Conservation (phyloP, 768 basidiomycete genomes). For the Leucocoprinus sp. region DNA sequence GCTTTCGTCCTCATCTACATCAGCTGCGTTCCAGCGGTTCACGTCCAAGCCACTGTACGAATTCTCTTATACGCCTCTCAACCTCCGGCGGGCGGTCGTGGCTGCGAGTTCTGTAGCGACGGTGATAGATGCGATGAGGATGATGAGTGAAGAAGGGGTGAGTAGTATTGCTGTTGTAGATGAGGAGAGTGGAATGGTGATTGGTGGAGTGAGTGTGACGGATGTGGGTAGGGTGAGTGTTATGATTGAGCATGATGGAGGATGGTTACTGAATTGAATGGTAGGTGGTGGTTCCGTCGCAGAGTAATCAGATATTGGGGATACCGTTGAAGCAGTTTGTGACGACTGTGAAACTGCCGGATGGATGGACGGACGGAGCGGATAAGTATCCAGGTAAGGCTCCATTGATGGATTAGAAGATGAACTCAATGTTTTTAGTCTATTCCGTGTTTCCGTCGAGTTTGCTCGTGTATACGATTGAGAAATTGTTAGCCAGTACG, state of each 20-base stretch:
- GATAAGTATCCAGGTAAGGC: constrained; percentile 68
- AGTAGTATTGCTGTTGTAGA: constrained; percentile 76
- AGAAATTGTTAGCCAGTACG: constrained; percentile 79
- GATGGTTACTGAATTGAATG: not conserved
- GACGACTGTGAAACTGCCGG: constrained; percentile 59
- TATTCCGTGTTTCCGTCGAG: constrained; percentile 66
- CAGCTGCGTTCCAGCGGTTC: constrained; percentile 25
- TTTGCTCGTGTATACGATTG: constrained; percentile 60
- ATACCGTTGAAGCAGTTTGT: constrained; percentile 66
- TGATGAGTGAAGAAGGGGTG: constrained; percentile 82
- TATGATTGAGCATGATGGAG: not conserved
- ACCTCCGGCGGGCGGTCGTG: constrained; percentile 55
- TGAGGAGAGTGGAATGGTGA: constrained; percentile 48
- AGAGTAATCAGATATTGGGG: constrained; percentile 70
- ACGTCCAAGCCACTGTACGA: constrained; percentile 47
- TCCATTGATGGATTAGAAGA: not conserved
- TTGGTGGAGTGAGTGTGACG: constrained; percentile 77
- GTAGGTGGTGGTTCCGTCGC: constrained; percentile 71
- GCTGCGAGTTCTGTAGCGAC: constrained; percentile 50
- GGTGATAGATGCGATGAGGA: constrained; percentile 73
- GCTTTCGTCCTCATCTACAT: not conserved
- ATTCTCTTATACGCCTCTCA: constrained; percentile 56
- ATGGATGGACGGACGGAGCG: constrained; percentile 71
- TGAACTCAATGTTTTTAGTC: constrained; percentile 31
- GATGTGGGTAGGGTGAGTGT: constrained; percentile 63